These are phyloP conservation scores for Gryganskiella cystojenkinii DNA, from an alignment of 192 early-diverging fungal genomes.

Conservation along the genomic window DNA sequence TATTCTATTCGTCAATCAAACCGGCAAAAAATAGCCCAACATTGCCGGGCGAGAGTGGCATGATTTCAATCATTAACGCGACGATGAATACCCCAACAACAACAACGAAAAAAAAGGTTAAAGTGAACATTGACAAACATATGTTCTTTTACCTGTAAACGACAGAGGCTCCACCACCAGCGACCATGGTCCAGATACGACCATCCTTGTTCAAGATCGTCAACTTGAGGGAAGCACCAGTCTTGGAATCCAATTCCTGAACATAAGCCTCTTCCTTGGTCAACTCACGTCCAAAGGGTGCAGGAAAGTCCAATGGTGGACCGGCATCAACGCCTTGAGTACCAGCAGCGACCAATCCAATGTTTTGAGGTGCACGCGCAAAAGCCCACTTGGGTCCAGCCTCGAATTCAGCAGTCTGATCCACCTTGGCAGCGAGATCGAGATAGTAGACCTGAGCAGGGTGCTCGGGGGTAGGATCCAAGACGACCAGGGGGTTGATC, in stretches of 20 bases:
- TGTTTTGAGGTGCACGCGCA: conserved; percentile 74
- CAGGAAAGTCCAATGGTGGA: conserved; percentile 95
- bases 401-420: conserved; percentile 99
- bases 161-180: conserved; percentile 98
- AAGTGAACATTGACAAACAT: too few relatives aligned
- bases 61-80: too few relatives aligned
- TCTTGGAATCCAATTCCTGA: conserved; percentile 97
- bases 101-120: neutral
- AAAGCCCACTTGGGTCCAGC: conserved; percentile 95
- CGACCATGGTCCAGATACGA: conserved; percentile 99
- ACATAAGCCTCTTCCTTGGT: conserved; percentile 98
- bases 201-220: conserved; percentile 96
- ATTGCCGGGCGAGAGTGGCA: too few relatives aligned
- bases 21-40: too few relatives aligned
- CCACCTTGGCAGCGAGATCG: conserved; percentile 97
- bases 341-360: conserved; percentile 48
- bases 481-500: conserved; percentile 98
- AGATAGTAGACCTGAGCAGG: conserved; percentile 87
- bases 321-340: conserved; percentile 70
- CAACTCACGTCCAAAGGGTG: conserved; percentile 96
- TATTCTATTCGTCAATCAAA: neutral
- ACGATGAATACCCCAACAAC: neutral
- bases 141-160: conserved; percentile 72
- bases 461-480: conserved; percentile 68
- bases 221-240: conserved; percentile 97